A percentile compares a stretch with the other conserved stretches of the same genome.
Evolutionary conservation across 805 yeast species (phyloP).

Genomic region (Ogataea pini): DNA sequence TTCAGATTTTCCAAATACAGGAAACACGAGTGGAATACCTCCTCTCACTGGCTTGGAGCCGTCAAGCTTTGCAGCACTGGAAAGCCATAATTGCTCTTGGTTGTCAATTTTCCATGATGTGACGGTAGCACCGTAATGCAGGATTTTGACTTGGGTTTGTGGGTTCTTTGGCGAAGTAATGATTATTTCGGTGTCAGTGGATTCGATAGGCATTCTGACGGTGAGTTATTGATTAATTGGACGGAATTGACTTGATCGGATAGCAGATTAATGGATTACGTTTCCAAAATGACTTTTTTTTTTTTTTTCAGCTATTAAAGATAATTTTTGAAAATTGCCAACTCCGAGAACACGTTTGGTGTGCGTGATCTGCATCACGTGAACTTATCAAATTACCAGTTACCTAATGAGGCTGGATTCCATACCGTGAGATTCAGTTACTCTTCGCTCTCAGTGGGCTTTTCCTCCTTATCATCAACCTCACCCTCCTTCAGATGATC

Average conservation of each 20-base stretch:
- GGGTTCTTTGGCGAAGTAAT: conserved; percentile 55
- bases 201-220: conserved; percentile 58
- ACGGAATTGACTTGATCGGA: not conserved
- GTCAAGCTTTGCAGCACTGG: conserved; percentile 77
- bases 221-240: not conserved
- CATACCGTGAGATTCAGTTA: no score
- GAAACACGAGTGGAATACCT: conserved; percentile 95
- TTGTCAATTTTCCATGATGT: conserved; percentile 76
- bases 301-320: not conserved
- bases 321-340: not conserved
- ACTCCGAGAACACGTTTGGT: not conserved
- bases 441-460: no score
- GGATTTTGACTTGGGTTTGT: conserved; percentile 60
- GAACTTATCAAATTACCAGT: no score
- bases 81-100: conserved; percentile 81
- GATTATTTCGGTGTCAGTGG: conserved; percentile 61
- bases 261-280: not conserved
- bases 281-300: not conserved
- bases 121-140: conserved; percentile 88
- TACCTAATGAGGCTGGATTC: no score
- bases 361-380: not conserved
- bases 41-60: conserved; percentile 96
- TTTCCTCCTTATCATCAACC: no score
- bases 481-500: conserved; percentile 5
- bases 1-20: conserved; percentile 77